A percentile compares a stretch with the other conserved stretches of the same genome.
phyloP scores from a whole-genome alignment of 768 basidiomycete species.

The Strobilomyces dryophilus region DNA sequence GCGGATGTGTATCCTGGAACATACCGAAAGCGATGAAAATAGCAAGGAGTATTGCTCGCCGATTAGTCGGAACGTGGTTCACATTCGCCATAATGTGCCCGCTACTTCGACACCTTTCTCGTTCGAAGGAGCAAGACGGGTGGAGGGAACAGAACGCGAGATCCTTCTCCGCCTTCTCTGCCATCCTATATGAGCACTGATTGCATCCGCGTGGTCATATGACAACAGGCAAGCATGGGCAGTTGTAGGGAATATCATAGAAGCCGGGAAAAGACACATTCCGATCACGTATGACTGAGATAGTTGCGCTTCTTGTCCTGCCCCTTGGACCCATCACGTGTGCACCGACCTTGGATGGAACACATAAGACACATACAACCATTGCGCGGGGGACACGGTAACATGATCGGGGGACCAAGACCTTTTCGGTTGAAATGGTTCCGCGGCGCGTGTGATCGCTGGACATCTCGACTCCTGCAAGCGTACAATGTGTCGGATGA shows the following conservation, averaged over 20 bases:
- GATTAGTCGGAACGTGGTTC: constrained; percentile 8
- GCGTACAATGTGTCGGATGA: neutral
- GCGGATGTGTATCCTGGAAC: neutral
- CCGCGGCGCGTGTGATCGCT: neutral
- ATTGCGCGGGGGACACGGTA: neutral
- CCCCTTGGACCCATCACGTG: neutral
- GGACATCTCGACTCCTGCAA: neutral
- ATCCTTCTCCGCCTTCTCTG: neutral
- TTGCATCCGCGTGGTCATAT: constrained; percentile 3
- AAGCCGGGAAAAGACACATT: neutral
- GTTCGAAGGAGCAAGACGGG: neutral
- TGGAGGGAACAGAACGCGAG: neutral
- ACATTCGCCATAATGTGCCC: neutral
- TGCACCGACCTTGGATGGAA: neutral
- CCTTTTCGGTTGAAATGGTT: neutral
- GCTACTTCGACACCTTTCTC: neutral
- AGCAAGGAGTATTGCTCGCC: constrained; percentile 10
- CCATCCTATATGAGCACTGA: constrained; percentile 1
- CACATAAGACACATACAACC: too few relatives aligned
- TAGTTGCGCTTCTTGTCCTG: neutral
- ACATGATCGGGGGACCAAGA: too few relatives aligned
- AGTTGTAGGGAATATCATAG: neutral
- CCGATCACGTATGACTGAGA: neutral
- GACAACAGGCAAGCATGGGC: neutral
- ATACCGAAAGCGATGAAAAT: constrained; percentile 15